Evolutionary conservation across 1,139 yeast genomes (phyloP).

Genomic region (Taphrina confusa): DNA sequence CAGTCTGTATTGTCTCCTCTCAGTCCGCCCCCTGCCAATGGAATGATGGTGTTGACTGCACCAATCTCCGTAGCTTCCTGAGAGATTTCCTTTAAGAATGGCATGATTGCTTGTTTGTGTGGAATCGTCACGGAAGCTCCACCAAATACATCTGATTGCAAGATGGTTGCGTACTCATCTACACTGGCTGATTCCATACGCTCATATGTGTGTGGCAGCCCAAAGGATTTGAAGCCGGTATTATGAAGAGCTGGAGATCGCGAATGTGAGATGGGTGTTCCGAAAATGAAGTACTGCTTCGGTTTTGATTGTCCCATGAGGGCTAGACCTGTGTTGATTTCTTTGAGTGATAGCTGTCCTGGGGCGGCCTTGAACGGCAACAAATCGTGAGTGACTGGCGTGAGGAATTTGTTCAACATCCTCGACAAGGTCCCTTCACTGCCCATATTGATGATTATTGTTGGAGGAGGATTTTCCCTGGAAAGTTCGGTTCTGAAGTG

Average conservation of each 20-base stretch:
- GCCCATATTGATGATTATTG: slow-evolving; percentile 84
- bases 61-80: slow-evolving; percentile 78
- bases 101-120: slow-evolving; percentile 40
- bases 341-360: slow-evolving; percentile 61
- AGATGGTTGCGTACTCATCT: slow-evolving; percentile 43
- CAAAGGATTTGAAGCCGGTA: slow-evolving; percentile 68
- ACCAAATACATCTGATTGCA: slow-evolving; percentile 38
- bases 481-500: slow-evolving; percentile 55
- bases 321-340: slow-evolving; percentile 62
- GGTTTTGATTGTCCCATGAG: slow-evolving; percentile 59
- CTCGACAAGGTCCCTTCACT: slow-evolving; percentile 74
- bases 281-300: slow-evolving; percentile 73
- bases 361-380: slow-evolving; percentile 73
- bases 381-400: slow-evolving; percentile 76
- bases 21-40: slow-evolving; percentile 51
- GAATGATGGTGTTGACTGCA: slow-evolving; percentile 86
- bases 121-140: slow-evolving; percentile 43
- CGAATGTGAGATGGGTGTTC: slow-evolving; percentile 81
- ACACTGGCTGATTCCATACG: slow-evolving; percentile 70
- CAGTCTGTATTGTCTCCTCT: slow-evolving; percentile 94
- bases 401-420: slow-evolving; percentile 68
- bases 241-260: slow-evolving; percentile 85
- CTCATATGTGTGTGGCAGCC: slow-evolving; percentile 73
- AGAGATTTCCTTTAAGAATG: slow-evolving; percentile 49
- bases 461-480: slow-evolving; percentile 52